These are phyloP conservation scores for Hanseniaspora lindneri DNA, from an alignment of 805 yeast genomes.

Conservation along the genomic window DNA sequence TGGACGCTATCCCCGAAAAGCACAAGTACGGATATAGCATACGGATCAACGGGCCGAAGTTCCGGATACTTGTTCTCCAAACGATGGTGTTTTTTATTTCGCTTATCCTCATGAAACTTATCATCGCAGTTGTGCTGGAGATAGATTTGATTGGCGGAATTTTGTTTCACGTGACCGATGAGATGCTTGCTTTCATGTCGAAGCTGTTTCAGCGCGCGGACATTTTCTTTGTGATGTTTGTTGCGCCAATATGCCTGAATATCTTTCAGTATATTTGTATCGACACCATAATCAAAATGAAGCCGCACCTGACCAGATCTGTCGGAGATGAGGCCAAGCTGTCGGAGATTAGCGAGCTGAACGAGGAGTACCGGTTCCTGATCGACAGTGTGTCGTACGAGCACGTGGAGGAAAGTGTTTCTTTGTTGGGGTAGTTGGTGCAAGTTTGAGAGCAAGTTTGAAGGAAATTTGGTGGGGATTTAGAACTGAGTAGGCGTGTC, in stretches of 20 bases:
- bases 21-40: slow-evolving; percentile 11
- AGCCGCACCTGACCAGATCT: slow-evolving; percentile 17
- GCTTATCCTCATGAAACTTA: slow-evolving; percentile 48
- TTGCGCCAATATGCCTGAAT: slow-evolving; percentile 63
- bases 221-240: slow-evolving; percentile 74
- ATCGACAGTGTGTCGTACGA: slow-evolving; percentile 10
- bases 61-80: slow-evolving; percentile 7
- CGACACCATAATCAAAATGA: slow-evolving; percentile 61
- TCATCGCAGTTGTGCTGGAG: slow-evolving; percentile 45
- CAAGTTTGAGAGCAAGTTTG: too few relatives aligned
- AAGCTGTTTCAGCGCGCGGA: slow-evolving; percentile 69
- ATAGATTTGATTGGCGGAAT: slow-evolving; percentile 30
- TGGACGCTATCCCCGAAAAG: slow-evolving; percentile 1
- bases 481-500: too few relatives aligned
- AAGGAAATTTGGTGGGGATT: too few relatives aligned
- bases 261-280: slow-evolving; percentile 61
- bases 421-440: background rate
- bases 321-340: background rate
- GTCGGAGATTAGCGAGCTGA: background rate
- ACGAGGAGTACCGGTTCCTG: slow-evolving; percentile 3
- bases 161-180: slow-evolving; percentile 30
- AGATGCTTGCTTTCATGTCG: slow-evolving; percentile 63
- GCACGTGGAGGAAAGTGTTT: background rate
- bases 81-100: slow-evolving; percentile 12
- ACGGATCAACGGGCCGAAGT: slow-evolving; percentile 7